These are phyloP conservation scores for Cenococcum geophilum DNA, from an alignment of 495 filamentous ascomycete genomes.

Conservation along the genomic window DNA sequence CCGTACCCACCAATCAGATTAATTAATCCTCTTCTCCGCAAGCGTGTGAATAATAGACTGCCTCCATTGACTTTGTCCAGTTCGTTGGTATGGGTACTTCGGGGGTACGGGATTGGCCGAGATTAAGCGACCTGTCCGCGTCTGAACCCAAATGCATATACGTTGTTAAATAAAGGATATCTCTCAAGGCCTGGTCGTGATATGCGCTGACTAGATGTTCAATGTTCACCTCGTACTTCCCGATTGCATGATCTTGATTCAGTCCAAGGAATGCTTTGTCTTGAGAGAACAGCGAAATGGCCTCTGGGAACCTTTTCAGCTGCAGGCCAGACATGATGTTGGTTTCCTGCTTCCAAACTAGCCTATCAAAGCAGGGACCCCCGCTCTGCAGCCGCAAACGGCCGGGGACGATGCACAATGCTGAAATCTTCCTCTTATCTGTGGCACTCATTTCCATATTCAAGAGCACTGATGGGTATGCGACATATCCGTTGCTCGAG, in stretches of 20 bases:
- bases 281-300: neutral
- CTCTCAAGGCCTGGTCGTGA: neutral
- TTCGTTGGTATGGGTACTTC: neutral
- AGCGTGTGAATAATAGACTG: no score
- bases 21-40: no score
- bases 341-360: neutral
- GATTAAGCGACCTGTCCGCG: neutral
- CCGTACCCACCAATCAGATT: no score
- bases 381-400: neutral
- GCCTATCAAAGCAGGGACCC: neutral
- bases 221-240: neutral
- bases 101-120: neutral
- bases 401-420: neutral
- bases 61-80: neutral
- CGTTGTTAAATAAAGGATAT: neutral
- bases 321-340: neutral
- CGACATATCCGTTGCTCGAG: neutral
- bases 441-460: neutral
- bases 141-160: neutral
- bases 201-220: neutral
- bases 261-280: neutral
- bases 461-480: neutral
- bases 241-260: neutral
- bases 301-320: neutral
- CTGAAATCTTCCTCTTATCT: neutral